Base-by-base conservation (phyloP, 2,329 filamentous ascomycete species). In the Ophiostoma populinum region DNA sequence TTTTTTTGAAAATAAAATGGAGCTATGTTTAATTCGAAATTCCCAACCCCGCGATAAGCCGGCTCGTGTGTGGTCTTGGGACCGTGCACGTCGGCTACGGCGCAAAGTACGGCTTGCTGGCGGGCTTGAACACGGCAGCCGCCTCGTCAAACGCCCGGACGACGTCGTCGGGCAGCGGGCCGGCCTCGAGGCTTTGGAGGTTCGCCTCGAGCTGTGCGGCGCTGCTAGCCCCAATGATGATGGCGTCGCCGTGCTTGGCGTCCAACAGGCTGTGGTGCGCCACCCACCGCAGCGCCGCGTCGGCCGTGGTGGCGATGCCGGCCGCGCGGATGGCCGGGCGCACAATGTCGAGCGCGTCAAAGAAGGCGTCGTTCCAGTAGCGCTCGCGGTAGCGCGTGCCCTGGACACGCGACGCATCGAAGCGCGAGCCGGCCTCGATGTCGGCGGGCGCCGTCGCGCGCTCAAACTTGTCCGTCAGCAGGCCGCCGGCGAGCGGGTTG, bases 111-210 rank as follows among this genome's bases (percentile, higher is more conserved):
- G 35, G 24, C 29, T 31, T 29, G 26, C 35, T 33, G 3, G 35
- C 34, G 4, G 38, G 34, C 57, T 82, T 83, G 10, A 67, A 61
- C 13, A 75, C 58, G 45, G 62, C 43, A 82, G 82, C 92, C 5
- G 78, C 81, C 51, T 78, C 59, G 46, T 92, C 80, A 41, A 92
- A 58, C 8, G 65, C 44, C 13, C 47, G 38, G 6, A 46, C 47
- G 1, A 59, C 38, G 27, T 55, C 55, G 2, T 48, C 41, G 1
- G 59, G 57, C 32, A 62, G 44, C 9, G 58, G 53, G 0, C 59
- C 59, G n/a, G 51, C 43, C 17, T 58, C 56, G 20, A 61, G 38
- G 16, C 45, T 43, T 15, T 48, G 48, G 2, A 61, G 35, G 28
- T 52, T 59, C 10, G 39, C 32, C 16, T 53, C 41, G 0, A 61